Conservation (phyloP, 2,329 filamentous ascomycete genomes). For the Colletotrichum coccodes region DNA sequence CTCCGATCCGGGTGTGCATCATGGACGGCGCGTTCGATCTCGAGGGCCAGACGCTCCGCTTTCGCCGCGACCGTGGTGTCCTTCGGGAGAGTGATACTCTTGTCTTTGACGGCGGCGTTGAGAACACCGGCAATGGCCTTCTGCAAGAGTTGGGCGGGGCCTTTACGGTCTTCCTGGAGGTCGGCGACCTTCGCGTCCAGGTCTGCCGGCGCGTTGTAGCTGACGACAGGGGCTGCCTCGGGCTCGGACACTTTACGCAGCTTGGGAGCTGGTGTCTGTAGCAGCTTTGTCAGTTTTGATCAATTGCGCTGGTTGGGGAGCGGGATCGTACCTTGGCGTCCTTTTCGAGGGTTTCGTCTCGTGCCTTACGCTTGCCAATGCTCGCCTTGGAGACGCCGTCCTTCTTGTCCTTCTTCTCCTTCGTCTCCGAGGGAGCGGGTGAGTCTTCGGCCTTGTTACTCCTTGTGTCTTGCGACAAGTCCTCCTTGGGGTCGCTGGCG, state of each 20-base stretch:
- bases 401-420: slow-evolving; percentile 60
- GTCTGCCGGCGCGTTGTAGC: slow-evolving; percentile 62
- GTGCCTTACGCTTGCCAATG: slow-evolving; percentile 66
- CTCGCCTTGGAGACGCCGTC: slow-evolving; percentile 52
- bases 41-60: slow-evolving; percentile 77
- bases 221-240: slow-evolving; percentile 49
- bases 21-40: slow-evolving; percentile 80
- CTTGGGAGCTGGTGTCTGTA: slow-evolving; percentile 55
- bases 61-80: slow-evolving; percentile 72
- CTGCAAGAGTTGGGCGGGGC: slow-evolving; percentile 75
- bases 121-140: slow-evolving; percentile 77
- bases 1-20: slow-evolving; percentile 63
- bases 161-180: slow-evolving; percentile 72
- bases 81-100: slow-evolving; percentile 70
- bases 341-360: slow-evolving; percentile 65
- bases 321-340: slow-evolving; percentile 56
- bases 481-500: slow-evolving; percentile 70
- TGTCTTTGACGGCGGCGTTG: slow-evolving; percentile 72
- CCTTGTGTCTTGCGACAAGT: slow-evolving; percentile 33
- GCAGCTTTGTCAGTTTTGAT: not conserved
- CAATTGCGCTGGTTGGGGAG: accelerated
- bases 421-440: slow-evolving; percentile 49
- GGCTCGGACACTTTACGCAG: slow-evolving; percentile 66
- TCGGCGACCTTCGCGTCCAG: slow-evolving; percentile 61
- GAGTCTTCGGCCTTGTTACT: slow-evolving; percentile 49